Percentiles rank a stretch among this genome's conserved stretches.
Evolutionary conservation across 257 asterid genomes (phyloP).

Genomic region (Misopates orontium): DNA sequence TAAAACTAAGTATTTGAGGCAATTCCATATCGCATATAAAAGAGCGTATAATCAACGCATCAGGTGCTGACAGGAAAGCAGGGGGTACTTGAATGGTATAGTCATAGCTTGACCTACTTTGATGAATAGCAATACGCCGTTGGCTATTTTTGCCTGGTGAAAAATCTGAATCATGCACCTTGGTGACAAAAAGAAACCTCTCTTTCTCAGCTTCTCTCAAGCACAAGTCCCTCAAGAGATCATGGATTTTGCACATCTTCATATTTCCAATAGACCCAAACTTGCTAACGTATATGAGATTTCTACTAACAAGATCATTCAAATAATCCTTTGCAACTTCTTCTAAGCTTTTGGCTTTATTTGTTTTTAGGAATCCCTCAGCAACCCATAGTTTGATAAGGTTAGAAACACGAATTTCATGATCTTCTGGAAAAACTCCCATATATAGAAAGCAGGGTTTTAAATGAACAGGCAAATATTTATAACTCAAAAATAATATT

Average conservation of each 20-base stretch:
- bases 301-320: slow-evolving; percentile 6
- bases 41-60: neutral
- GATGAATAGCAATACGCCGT: neutral
- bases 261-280: neutral
- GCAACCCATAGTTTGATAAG: slow-evolving; percentile 9
- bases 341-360: neutral
- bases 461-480: neutral
- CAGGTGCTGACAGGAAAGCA: too few relatives aligned
- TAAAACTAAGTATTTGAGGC: too few relatives aligned
- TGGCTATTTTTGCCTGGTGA: neutral
- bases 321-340: slow-evolving; percentile 13
- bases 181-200: neutral
- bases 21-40: neutral
- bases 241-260: neutral
- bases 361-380: slow-evolving; percentile 7
- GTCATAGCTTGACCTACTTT: neutral
- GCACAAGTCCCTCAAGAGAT: slow-evolving; percentile 16
- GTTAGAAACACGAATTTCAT: neutral
- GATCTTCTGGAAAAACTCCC: neutral
- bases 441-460: neutral
- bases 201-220: slow-evolving; percentile 3
- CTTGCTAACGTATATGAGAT: neutral
- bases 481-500: neutral
- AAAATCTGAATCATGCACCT: neutral
- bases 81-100: neutral